These are phyloP conservation scores for Nicotiana benthamiana DNA, from an alignment of 257 asterid genomes.

Conservation along the genomic window DNA sequence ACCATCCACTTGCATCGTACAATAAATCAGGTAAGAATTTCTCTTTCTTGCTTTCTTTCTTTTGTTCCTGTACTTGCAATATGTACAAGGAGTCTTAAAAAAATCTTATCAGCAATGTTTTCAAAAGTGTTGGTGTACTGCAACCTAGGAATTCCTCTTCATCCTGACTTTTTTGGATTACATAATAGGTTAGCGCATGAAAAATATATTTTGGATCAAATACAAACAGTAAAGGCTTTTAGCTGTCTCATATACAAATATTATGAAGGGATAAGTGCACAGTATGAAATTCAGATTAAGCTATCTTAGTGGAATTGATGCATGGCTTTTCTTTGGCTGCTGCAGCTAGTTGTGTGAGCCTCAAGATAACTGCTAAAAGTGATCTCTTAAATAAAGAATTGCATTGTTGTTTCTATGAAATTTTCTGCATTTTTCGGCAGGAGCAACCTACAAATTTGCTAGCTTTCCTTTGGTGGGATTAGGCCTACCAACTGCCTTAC, in stretches of 20 bases:
- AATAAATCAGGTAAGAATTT: slow-evolving; percentile 64
- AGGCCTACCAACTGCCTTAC: neutral
- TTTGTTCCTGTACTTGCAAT: slow-evolving; percentile 3
- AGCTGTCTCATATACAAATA: neutral
- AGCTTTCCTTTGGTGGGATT: neutral
- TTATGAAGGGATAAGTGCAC: neutral
- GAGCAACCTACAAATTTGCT: neutral
- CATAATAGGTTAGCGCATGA: neutral
- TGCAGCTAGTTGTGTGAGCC: neutral
- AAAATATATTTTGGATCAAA: neutral
- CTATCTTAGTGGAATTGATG: neutral
- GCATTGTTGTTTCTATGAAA: neutral
- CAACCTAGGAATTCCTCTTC: neutral
- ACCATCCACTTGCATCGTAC: slow-evolving; percentile 98
- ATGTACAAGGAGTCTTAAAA: neutral
- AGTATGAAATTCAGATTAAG: neutral
- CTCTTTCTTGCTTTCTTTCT: neutral
- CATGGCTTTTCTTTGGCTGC: neutral
- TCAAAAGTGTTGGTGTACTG: neutral
- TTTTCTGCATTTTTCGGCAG: neutral
- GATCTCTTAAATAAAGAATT: neutral
- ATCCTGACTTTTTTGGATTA: neutral
- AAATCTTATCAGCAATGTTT: neutral
- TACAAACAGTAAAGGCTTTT: neutral
- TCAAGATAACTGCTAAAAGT: neutral